These are phyloP conservation scores for Tripterygium wilfordii DNA, from an alignment of 177 flowering plant species.

Conservation along the genomic window DNA sequence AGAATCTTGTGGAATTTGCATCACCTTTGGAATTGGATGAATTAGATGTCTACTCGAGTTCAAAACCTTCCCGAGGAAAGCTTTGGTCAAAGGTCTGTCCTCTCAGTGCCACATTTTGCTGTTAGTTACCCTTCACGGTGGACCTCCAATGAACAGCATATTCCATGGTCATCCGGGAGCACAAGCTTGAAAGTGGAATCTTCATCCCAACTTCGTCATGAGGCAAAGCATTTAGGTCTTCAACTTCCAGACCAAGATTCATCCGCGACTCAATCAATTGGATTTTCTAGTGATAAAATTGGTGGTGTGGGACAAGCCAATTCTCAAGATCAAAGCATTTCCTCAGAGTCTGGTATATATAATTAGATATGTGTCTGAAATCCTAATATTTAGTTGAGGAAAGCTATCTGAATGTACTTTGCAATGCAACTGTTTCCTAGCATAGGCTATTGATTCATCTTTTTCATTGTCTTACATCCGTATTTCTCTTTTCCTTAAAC, in stretches of 20 bases:
- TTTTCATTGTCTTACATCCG: no score
- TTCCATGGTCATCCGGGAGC: slow-evolving; percentile 21
- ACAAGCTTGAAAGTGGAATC: slow-evolving; percentile 38
- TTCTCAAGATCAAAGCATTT: slow-evolving; percentile 38
- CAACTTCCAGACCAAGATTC: slow-evolving; percentile 49
- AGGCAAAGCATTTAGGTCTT: slow-evolving; percentile 32
- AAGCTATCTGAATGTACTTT: no score
- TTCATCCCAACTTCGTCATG: slow-evolving; percentile 22
- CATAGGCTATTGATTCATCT: no score
- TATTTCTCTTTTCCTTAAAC: no score
- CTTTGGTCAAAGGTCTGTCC: slow-evolving; percentile 17
- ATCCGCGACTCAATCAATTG: slow-evolving; percentile 48
- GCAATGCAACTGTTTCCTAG: no score
- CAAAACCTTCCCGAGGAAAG: slow-evolving; percentile 19
- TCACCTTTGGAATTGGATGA: background rate
- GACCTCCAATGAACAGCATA: slow-evolving; percentile 26
- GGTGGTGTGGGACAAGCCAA: slow-evolving; percentile 25
- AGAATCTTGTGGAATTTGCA: slow-evolving; percentile 5
- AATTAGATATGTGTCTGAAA: background rate
- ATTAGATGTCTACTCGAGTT: slow-evolving; percentile 16
- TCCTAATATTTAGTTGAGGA: no score
- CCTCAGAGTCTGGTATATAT: slow-evolving; percentile 51
- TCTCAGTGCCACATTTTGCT: slow-evolving; percentile 20
- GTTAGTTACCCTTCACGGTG: slow-evolving; percentile 30
- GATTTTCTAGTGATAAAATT: slow-evolving; percentile 39